Conservation (phyloP, 2,329 filamentous ascomycete species). For the Bisporella sp. region DNA sequence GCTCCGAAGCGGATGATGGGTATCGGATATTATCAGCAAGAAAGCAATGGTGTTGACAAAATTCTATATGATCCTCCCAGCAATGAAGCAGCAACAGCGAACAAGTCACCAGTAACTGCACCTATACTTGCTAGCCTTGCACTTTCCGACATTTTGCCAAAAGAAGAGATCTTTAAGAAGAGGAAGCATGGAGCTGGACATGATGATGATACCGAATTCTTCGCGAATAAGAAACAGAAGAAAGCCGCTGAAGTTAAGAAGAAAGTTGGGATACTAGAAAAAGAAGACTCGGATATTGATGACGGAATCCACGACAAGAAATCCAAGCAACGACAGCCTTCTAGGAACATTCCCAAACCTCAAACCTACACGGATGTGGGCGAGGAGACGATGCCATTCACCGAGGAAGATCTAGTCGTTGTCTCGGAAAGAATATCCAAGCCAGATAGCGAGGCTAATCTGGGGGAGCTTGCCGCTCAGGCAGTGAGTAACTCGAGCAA, state of each 20-base stretch:
- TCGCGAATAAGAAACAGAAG: conserved; percentile 19
- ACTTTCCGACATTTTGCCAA: conserved; percentile 18
- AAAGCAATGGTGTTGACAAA: conserved; percentile 20
- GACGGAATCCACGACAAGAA: not conserved
- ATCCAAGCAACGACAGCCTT: conserved; percentile 14
- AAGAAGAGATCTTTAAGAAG: conserved; percentile 14
- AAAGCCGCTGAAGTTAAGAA: conserved; percentile 10
- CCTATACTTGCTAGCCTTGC: conserved; percentile 14
- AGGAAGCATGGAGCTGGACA: conserved; percentile 14
- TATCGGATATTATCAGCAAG: conserved; percentile 22
- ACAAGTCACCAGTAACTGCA: not conserved
- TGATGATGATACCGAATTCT: conserved; percentile 20
- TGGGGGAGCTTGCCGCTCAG: conserved; percentile 17
- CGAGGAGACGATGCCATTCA: conserved; percentile 17
- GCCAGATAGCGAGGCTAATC: conserved; percentile 1
- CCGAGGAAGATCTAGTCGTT: conserved; percentile 15
- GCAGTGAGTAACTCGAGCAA: conserved; percentile 14
- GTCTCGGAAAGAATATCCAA: not conserved
- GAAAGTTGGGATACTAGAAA: conserved; percentile 1
- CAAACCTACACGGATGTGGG: conserved; percentile 19
- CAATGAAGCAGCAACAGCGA: conserved; percentile 3
- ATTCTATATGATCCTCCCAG: conserved; percentile 25
- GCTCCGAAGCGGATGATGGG: conserved; percentile 23
- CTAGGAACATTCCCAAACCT: conserved; percentile 13
- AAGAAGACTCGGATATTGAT: not conserved